phyloP scores from a whole-genome alignment of 805 yeast genomes.

The Pichia rugopelliculosa region DNA sequence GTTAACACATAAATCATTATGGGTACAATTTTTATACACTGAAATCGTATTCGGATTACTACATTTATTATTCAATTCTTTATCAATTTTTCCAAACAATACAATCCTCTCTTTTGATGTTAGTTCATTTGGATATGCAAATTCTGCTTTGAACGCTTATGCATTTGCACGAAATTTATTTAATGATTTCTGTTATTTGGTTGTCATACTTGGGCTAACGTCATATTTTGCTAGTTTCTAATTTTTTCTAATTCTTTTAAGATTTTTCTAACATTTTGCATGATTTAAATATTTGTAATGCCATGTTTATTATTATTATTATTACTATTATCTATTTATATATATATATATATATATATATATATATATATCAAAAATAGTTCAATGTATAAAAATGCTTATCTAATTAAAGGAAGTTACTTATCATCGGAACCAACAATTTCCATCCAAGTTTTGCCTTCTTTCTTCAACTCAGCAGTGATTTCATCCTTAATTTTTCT shows the following conservation, averaged over 20 bases:
- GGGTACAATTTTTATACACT: conserved; percentile 3
- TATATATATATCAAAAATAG: not conserved
- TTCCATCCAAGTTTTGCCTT: conserved; percentile 79
- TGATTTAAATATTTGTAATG: too few relatives aligned
- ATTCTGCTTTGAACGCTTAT: conserved; percentile 4
- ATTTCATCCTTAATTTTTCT: conserved; percentile 53
- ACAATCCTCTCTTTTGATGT: conserved; percentile 9
- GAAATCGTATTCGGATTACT: conserved; percentile 1
- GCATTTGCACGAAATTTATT: conserved; percentile 4
- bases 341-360: not conserved
- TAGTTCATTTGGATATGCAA: conserved; percentile 4
- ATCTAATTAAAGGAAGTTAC: conserved; percentile 13
- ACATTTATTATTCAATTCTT: not conserved
- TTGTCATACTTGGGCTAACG: not conserved
- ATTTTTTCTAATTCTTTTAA: not conserved
- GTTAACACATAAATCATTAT: not conserved
- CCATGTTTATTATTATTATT: too few relatives aligned
- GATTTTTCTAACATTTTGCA: not conserved
- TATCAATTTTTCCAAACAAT: conserved; percentile 5
- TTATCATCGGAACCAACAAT: conserved; percentile 59
- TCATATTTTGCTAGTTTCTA: not conserved
- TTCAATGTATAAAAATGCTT: not conserved
- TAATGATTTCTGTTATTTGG: conserved; percentile 4
- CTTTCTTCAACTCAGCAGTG: conserved; percentile 51
- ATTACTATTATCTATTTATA: too few relatives aligned